Evolutionary conservation across 495 filamentous ascomycete species (phyloP).

Genomic region (Thermothielavioides terrestris): DNA sequence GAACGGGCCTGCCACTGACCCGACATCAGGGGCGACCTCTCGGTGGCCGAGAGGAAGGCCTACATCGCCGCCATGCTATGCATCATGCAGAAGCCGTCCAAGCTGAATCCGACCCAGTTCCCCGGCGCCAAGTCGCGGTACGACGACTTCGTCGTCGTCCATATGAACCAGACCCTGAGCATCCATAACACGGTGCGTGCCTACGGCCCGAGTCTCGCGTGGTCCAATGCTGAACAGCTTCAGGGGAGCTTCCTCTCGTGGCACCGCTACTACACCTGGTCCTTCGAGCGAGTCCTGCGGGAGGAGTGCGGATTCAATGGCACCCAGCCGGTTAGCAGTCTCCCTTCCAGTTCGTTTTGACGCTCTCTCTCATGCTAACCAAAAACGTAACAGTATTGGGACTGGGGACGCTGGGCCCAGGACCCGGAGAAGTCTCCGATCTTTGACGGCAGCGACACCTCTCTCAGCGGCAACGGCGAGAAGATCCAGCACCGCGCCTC

Average conservation of each 20-base stretch:
- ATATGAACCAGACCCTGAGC: slow-evolving; percentile 53
- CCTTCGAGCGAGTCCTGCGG: slow-evolving; percentile 55
- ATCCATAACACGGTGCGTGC: slow-evolving; percentile 47
- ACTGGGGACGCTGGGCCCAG: slow-evolving; percentile 50
- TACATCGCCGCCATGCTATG: slow-evolving; percentile 62
- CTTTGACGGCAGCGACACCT: slow-evolving; percentile 54
- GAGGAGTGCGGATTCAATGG: slow-evolving; percentile 63
- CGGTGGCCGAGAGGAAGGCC: slow-evolving; percentile 39
- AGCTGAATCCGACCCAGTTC: slow-evolving; percentile 28
- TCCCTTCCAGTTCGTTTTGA: background rate
- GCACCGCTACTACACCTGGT: slow-evolving; percentile 60
- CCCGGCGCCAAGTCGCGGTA: slow-evolving; percentile 38
- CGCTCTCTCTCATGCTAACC: background rate
- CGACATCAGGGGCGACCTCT: slow-evolving; percentile 42
- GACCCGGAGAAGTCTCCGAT: slow-evolving; percentile 50
- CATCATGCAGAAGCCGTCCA: slow-evolving; percentile 47
- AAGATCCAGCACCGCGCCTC: slow-evolving; percentile 27
- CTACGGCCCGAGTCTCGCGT: background rate
- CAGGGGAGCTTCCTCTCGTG: slow-evolving; percentile 59
- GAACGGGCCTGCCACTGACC: background rate
- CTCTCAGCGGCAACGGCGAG: slow-evolving; percentile 54
- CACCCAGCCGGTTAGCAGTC: slow-evolving; percentile 24
- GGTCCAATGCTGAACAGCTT: background rate
- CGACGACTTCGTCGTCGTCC: slow-evolving; percentile 62
- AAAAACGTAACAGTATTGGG: slow-evolving; percentile 42